Conservation (phyloP, 2,329 filamentous ascomycete genomes). For the Alternaria hordeiaustralica region DNA sequence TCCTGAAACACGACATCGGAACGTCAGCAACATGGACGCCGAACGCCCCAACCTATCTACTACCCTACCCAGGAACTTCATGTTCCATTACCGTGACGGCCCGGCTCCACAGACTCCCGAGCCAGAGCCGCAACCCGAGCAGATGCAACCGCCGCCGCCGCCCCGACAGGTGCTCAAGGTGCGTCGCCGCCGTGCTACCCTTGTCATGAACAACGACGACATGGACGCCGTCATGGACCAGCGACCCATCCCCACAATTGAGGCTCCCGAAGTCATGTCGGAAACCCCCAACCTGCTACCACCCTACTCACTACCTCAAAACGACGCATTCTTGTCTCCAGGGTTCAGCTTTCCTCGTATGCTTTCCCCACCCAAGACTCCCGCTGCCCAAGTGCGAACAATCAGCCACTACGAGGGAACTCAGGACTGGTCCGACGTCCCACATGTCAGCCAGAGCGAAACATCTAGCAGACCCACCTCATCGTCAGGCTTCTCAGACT, state of each 20-base stretch:
- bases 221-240: slow-evolving; percentile 36
- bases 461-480: slow-evolving; percentile 63
- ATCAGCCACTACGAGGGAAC: slow-evolving; percentile 35
- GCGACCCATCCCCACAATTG: slow-evolving; percentile 57
- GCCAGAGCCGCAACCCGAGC: slow-evolving; percentile 48
- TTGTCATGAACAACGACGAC: slow-evolving; percentile 32
- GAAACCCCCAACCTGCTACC: slow-evolving; percentile 35
- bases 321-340: slow-evolving; percentile 54
- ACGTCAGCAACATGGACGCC: slow-evolving; percentile 45
- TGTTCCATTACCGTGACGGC: slow-evolving; percentile 56
- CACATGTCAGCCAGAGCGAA: slow-evolving; percentile 45
- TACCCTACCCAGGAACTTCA: slow-evolving; percentile 58
- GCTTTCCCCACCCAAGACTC: slow-evolving; percentile 58
- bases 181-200: slow-evolving; percentile 53
- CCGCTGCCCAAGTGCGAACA: slow-evolving; percentile 50
- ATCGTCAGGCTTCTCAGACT: slow-evolving; percentile 66
- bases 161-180: slow-evolving; percentile 58
- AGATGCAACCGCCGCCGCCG: slow-evolving; percentile 52
- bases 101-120: slow-evolving; percentile 55
- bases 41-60: slow-evolving; percentile 57
- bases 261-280: slow-evolving; percentile 51
- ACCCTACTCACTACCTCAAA: slow-evolving; percentile 28
- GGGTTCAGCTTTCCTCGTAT: slow-evolving; percentile 44
- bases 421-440: slow-evolving; percentile 44
- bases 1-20: slow-evolving; percentile 8